Evolutionary conservation across 768 basidiomycete genomes (phyloP), one percentile per base, ranked within the genome.

Genomic region (Myochromella boudieri): DNA sequence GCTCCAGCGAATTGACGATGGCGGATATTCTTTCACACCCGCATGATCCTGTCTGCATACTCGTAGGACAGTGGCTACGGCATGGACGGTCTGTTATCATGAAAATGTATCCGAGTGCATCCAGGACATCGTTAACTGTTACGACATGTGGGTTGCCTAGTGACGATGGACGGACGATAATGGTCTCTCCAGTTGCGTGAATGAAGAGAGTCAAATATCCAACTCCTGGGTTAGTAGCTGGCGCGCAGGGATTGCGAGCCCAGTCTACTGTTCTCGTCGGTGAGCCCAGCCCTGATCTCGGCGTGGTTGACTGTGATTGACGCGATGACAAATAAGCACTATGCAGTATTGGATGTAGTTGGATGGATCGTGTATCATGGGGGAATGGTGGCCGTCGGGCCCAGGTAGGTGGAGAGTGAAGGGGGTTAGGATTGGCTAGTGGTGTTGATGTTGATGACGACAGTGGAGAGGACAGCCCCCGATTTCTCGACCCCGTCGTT

Each of bases 221-320:
- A 3, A 49, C 27, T 15, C 48, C 38, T 20, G 48, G 48, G 1
- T 10, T 43, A 6, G 48, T 49, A 4, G 48, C 48, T 8, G 48
- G 48, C 26, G 31, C 21, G 9, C 17, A 14, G 11, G 31, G 32
- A 14, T 32, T 22, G 22, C n/a, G 42, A 34, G 42, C 20, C 21
- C 32, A 24, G 20, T 24, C 21, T 17, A n/a, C 4, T n/a, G n/a
- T n/a, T n/a, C n/a, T n/a, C n/a, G n/a, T n/a, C n/a, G n/a, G n/a
- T n/a, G n/a, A n/a, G n/a, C n/a, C n/a, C n/a, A n/a, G n/a, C n/a
- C n/a, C n/a, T n/a, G n/a, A n/a, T n/a, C n/a, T n/a, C 11, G 42
- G 22, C 42, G 22, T 29, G 3, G 15, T 21, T 29, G 22, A 25
- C 11, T 12, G 6, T 14, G 28, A 20, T 4, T 14, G 26, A 21